Conservation (phyloP, 2,329 filamentous ascomycete genomes). For the Alternaria arborescens region DNA sequence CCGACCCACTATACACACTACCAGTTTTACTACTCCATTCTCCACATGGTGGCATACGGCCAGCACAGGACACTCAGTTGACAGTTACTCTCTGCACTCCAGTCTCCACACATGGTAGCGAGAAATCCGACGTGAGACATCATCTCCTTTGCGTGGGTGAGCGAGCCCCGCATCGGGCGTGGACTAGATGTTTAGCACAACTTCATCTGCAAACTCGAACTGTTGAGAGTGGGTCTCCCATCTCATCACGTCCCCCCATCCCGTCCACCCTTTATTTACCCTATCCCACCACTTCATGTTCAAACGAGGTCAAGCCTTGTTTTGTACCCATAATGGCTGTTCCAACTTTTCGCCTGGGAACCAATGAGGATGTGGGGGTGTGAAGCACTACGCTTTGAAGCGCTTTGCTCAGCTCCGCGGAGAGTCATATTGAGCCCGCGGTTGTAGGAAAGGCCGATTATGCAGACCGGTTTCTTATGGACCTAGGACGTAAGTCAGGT, state of each 20-base stretch:
- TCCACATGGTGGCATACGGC: constrained; percentile 10
- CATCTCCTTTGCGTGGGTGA: background rate
- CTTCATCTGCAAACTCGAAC: constrained; percentile 18
- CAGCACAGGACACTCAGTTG: constrained; percentile 4
- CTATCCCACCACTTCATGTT: constrained; percentile 3
- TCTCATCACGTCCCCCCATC: background rate
- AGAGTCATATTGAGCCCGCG: background rate
- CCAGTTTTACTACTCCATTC: constrained; percentile 12
- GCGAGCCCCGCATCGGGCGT: constrained; percentile 1
- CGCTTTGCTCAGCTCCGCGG: constrained; percentile 1
- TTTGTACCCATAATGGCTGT: background rate
- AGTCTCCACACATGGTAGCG: constrained; percentile 10
- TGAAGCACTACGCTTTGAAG: background rate
- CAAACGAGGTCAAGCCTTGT: background rate
- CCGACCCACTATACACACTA: constrained; percentile 6
- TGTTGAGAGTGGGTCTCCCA: constrained; percentile 31
- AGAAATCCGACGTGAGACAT: constrained; percentile 1
- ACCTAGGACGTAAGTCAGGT: background rate
- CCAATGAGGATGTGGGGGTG: background rate
- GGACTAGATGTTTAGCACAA: constrained; percentile 1
- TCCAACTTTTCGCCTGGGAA: background rate
- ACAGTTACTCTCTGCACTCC: constrained; percentile 15
- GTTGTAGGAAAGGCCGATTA: background rate
- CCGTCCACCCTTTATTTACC: constrained; percentile 3
- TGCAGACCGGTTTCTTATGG: background rate